Evolutionary conservation across 352 stramenopile genomes (phyloP).

Genomic region (Phytophthora hibernalis): DNA sequence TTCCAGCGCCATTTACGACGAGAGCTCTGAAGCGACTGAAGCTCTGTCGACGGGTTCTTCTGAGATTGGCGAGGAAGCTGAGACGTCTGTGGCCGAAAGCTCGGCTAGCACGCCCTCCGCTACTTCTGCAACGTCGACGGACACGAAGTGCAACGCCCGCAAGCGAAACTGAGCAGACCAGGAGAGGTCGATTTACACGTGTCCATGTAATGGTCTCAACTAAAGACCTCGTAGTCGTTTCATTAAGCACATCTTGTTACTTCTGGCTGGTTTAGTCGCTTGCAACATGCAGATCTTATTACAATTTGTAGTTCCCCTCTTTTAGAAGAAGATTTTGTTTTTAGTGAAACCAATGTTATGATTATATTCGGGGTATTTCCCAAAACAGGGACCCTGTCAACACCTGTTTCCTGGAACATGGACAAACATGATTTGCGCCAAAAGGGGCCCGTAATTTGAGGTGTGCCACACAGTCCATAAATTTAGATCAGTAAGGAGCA

Average conservation of each 20-base stretch:
- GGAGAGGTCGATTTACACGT: background rate
- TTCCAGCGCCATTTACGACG: conserved; percentile 1
- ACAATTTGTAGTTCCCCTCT: too few species aligned
- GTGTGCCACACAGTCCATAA: too few species aligned
- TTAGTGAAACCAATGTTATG: too few species aligned
- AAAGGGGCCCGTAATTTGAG: too few species aligned
- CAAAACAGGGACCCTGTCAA: too few species aligned
- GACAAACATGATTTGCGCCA: too few species aligned
- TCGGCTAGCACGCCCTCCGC: background rate
- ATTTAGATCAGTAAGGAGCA: too few species aligned
- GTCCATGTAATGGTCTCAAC: background rate
- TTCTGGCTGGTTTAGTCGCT: background rate
- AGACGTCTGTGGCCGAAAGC: background rate
- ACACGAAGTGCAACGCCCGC: background rate
- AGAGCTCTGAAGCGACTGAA: background rate
- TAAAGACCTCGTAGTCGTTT: background rate
- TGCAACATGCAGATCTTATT: too few species aligned
- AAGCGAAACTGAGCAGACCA: conserved; percentile 5
- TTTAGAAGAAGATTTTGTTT: too few species aligned
- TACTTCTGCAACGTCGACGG: background rate
- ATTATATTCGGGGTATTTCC: too few species aligned
- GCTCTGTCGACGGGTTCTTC: background rate
- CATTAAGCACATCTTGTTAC: too few species aligned
- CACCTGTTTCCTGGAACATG: too few species aligned
- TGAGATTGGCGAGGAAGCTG: background rate